Conservation (phyloP, 2,329 filamentous ascomycete species). For the Helminthosporium solani region DNA sequence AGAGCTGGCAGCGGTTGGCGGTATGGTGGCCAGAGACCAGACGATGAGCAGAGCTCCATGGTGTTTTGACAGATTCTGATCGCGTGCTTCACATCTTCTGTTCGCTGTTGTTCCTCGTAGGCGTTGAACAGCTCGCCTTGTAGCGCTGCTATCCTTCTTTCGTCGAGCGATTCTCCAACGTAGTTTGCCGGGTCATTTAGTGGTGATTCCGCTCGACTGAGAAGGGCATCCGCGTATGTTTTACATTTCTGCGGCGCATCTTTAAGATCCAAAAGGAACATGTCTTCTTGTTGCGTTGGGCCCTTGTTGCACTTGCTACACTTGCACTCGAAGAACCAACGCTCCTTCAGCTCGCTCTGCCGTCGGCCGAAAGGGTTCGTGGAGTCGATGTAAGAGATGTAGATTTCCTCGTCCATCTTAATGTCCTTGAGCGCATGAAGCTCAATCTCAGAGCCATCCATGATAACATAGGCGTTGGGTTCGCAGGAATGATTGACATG, state of each 20-base stretch:
- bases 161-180: slow-evolving; percentile 24
- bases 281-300: slow-evolving; percentile 43
- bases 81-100: slow-evolving; percentile 29
- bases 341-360: slow-evolving; percentile 52
- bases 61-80: slow-evolving; percentile 40
- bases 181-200: slow-evolving; percentile 25
- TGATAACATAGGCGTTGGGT: slow-evolving; percentile 59
- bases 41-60: slow-evolving; percentile 44
- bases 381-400: slow-evolving; percentile 62
- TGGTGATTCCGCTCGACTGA: slow-evolving; percentile 8
- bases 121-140: slow-evolving; percentile 27
- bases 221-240: slow-evolving; percentile 23
- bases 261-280: slow-evolving; percentile 38
- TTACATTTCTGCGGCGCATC: slow-evolving; percentile 26
- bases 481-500: slow-evolving; percentile 64
- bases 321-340: slow-evolving; percentile 61
- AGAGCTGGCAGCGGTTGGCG: slow-evolving; percentile 58
- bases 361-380: slow-evolving; percentile 55
- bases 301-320: slow-evolving; percentile 54
- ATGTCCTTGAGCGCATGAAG: slow-evolving; percentile 57
- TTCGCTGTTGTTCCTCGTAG: slow-evolving; percentile 26
- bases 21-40: slow-evolving; percentile 49
- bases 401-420: slow-evolving; percentile 57
- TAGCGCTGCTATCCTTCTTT: slow-evolving; percentile 28
- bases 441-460: slow-evolving; percentile 54